A percentile compares a stretch with the other conserved stretches of the same genome.
Conservation (phyloP, 2,329 filamentous ascomycete genomes). For the Pestalotiopsis sp. region DNA sequence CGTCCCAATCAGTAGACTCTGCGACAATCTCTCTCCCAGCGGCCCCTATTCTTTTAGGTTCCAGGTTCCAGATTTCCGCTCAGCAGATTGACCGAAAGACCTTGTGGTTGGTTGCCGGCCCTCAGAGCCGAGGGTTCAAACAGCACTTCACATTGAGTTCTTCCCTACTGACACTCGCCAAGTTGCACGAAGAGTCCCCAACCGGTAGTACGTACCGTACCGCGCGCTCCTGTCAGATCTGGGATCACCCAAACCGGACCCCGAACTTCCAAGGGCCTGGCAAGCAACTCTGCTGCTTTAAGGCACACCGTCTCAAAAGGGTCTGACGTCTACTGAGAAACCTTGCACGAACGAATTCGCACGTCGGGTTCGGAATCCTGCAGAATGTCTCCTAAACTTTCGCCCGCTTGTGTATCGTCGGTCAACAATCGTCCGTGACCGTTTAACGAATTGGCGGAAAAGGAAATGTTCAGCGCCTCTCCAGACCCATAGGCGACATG, state of each 20-base stretch:
- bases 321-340: neutral
- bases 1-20: conserved; percentile 2
- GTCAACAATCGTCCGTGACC: neutral
- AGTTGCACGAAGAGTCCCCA: neutral
- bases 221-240: neutral
- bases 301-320: neutral
- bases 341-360: neutral
- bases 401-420: neutral
- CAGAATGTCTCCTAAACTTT: neutral
- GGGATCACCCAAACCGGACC: neutral
- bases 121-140: neutral
- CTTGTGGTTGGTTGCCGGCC: conserved; percentile 4
- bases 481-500: neutral
- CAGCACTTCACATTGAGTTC: neutral
- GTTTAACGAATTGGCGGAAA: neutral
- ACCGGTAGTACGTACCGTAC: neutral
- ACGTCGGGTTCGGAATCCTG: neutral
- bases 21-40: conserved; percentile 2
- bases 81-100: too few species aligned
- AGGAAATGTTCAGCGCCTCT: neutral
- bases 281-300: neutral
- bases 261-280: neutral
- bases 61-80: neutral
- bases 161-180: neutral
- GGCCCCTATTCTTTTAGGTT: conserved; percentile 2